Evolutionary conservation across 371 early-diverging fungal genomes (phyloP).

Genomic region (Apophysomyces variabilis): DNA sequence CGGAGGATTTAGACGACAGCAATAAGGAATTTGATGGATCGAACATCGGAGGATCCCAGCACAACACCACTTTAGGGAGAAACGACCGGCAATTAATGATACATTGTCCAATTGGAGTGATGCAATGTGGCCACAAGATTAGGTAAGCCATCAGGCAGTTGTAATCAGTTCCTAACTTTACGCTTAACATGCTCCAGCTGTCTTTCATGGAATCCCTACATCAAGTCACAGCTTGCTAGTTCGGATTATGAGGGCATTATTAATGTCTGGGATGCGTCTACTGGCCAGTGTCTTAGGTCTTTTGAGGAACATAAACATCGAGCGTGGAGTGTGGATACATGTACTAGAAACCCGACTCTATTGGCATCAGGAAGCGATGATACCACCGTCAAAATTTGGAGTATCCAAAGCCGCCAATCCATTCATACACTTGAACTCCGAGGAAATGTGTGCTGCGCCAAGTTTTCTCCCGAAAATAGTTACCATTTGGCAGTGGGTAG

Average conservation of each 20-base stretch:
- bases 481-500: conserved; percentile 86
- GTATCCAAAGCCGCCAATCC: conserved; percentile 67
- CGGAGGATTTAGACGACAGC: background rate
- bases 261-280: conserved; percentile 81
- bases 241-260: conserved; percentile 92
- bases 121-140: conserved; percentile 61
- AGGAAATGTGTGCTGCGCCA: conserved; percentile 91
- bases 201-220: conserved; percentile 85
- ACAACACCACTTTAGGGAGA: background rate
- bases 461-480: conserved; percentile 80
- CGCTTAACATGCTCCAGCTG: conserved; percentile 58
- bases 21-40: background rate
- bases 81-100: conserved; percentile 27
- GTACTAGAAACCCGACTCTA: conserved; percentile 72
- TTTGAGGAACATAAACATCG: conserved; percentile 90
- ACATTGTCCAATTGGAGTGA: conserved; percentile 72
- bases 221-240: conserved; percentile 79
- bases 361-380: conserved; percentile 93
- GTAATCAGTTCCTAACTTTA: background rate
- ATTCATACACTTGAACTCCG: conserved; percentile 78
- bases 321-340: conserved; percentile 91
- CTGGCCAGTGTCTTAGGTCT: conserved; percentile 59
- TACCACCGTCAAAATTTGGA: conserved; percentile 89
- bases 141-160: conserved; percentile 33
- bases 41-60: background rate